Conservation (phyloP, 257 asterid species). For the Plantago ovata region DNA sequence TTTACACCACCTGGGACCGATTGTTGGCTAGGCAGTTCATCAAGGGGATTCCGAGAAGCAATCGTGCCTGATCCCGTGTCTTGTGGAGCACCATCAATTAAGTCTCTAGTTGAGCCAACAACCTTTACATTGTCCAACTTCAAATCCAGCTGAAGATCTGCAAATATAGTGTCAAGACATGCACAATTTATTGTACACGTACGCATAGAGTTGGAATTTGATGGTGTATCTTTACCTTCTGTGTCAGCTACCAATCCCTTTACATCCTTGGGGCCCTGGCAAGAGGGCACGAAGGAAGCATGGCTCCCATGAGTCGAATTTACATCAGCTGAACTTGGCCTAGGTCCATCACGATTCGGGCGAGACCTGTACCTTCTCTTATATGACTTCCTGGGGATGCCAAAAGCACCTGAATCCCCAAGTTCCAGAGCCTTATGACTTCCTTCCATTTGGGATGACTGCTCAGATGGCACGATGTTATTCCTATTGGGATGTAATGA, state of each 20-base stretch:
- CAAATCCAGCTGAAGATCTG: constrained; percentile 34
- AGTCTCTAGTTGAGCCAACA: constrained; percentile 40
- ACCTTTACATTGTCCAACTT: constrained; percentile 44
- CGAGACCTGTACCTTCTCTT: constrained; percentile 75
- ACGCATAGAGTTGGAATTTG: constrained; percentile 36
- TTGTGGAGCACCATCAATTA: constrained; percentile 27
- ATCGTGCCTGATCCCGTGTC: constrained; percentile 33
- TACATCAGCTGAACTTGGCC: constrained; percentile 56
- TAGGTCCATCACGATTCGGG: constrained; percentile 64
- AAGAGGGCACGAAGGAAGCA: constrained; percentile 53
- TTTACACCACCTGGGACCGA: constrained; percentile 26
- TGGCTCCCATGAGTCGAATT: constrained; percentile 45
- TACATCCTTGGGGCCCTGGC: constrained; percentile 37
- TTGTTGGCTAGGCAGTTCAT: constrained; percentile 38
- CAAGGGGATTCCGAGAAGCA: constrained; percentile 33
- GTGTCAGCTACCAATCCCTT: constrained; percentile 41
- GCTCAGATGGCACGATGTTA: constrained; percentile 45
- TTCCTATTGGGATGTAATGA: constrained; percentile 47
- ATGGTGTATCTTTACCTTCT: constrained; percentile 39
- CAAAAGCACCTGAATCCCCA: constrained; percentile 59
- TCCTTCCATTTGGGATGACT: constrained; percentile 41
- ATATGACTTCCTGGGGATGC: constrained; percentile 69
- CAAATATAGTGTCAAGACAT: constrained; percentile 27
- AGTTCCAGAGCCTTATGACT: constrained; percentile 44
- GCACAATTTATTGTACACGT: constrained; percentile 30